Evolutionary conservation across 2,329 filamentous ascomycete genomes (phyloP), one percentile per base, ranked within the genome.

Genomic region (Aspergillus aculeatus): DNA sequence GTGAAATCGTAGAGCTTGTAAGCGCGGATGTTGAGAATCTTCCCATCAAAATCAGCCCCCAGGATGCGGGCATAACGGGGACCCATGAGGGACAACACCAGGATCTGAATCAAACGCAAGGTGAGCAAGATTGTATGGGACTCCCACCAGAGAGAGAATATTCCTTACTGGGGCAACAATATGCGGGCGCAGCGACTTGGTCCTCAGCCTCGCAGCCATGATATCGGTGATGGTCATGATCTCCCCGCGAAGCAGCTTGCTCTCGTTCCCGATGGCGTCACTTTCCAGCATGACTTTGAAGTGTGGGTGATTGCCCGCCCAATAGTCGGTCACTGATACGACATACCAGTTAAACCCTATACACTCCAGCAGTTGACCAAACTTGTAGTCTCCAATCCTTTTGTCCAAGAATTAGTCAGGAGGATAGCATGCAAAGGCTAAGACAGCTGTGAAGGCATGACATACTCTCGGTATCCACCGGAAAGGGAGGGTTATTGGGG

Each of bases 51-150:
- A 44, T 58, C 49, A 11, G 58, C 55, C 24, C 56, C 58, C 6
- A 62, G 32, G 2, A 61, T 49, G n/a, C 61, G 55, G 2, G 12
- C 1, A 47, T 62, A 55, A 3, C 51, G 41, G 16, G 58, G 58
- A 10, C 61, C 61, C 48, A 62, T 61, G 2, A 61, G 16, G 7
- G 61, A 61, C 3, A 50, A 23, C 4, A 62, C n/a, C 31, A 62
- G 38, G n/a, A 58, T 57, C 60, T 59, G 29, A 10, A 5, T 26
- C 2, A 54, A 2, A 2, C 7, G 7, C 9, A 44, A 11, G 35
- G 47, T 57, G 24, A 54, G 51, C 29, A 29, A 47, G 12, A 12
- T 21, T 12, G 10, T 41, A 16, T 29, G 9, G 5, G 4, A 19
- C 32, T 19, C n/a, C 10, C 11, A 11, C 12, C 5, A 12, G n/a